These are phyloP conservation scores for Exophiala xenobiotica DNA, from an alignment of 2,329 filamentous ascomycete genomes.

Conservation along the genomic window DNA sequence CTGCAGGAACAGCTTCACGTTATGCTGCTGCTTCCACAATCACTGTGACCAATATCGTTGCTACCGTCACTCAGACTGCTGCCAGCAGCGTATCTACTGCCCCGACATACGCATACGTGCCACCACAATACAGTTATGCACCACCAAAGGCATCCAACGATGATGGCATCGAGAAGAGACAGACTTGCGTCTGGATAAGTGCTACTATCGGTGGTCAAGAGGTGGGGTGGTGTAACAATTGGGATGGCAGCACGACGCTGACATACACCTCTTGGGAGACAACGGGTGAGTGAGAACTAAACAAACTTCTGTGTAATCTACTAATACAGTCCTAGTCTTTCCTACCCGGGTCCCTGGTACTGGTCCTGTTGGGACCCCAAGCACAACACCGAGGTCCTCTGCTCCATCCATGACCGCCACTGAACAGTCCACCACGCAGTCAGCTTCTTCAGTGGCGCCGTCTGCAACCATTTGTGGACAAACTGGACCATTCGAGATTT, in stretches of 20 bases:
- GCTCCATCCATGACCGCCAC: conserved; percentile 3
- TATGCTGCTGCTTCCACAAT: conserved; percentile 3
- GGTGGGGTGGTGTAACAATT: conserved; percentile 31
- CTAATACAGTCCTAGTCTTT: conserved; percentile 9
- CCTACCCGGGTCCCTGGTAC: conserved; percentile 18
- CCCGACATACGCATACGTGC: conserved; percentile 4
- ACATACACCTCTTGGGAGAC: conserved; percentile 28
- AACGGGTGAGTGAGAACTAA: conserved; percentile 20
- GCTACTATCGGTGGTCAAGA: conserved; percentile 25
- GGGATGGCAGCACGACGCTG: conserved; percentile 24
- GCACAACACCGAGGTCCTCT: neutral
- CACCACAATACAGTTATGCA: conserved; percentile 6
- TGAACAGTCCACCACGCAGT: conserved; percentile 6
- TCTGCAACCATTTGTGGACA: conserved; percentile 23
- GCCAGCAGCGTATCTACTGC: conserved; percentile 5
- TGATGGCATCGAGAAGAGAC: conserved; percentile 25
- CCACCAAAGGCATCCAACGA: neutral
- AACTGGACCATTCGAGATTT: conserved; percentile 22
- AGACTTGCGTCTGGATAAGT: conserved; percentile 30
- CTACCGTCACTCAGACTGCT: conserved; percentile 10
- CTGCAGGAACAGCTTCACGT: neutral
- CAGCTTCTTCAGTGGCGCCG: conserved; percentile 8
- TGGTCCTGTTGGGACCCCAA: conserved; percentile 8
- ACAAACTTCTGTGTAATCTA: neutral
- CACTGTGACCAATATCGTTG: conserved; percentile 6